Evolutionary conservation across 2,329 filamentous ascomycete species (phyloP).

Genomic region (Myriosclerotinia duriaeana): DNA sequence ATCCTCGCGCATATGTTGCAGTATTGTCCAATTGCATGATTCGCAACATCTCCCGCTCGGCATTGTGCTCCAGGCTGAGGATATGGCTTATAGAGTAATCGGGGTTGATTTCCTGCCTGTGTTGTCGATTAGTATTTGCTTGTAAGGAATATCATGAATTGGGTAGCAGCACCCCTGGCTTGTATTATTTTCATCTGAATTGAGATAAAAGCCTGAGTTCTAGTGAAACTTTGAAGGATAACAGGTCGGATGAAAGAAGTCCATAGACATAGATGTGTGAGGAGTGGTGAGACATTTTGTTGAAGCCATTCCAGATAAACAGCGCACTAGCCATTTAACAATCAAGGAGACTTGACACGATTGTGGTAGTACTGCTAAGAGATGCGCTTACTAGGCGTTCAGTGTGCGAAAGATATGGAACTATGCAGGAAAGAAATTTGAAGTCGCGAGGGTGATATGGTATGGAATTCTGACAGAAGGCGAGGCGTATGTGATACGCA

Average conservation of each 20-base stretch:
- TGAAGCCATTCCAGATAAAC: not conserved
- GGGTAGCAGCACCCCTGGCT: no score
- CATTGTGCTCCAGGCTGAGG: not conserved
- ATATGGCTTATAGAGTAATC: not conserved
- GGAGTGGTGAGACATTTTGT: not conserved
- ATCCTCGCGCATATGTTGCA: slow-evolving; percentile 1
- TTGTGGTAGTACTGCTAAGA: no score
- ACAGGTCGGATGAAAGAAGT: not conserved
- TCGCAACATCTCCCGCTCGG: not conserved
- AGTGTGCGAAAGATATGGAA: no score
- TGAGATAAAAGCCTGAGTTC: not conserved
- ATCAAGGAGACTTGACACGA: not conserved
- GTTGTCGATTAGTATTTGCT: not conserved
- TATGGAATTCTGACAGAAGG: no score
- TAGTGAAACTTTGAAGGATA: no score
- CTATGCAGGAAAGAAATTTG: no score
- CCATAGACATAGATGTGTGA: not conserved
- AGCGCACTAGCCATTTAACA: not conserved
- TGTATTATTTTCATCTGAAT: not conserved
- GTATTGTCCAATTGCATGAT: not conserved
- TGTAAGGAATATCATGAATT: not conserved
- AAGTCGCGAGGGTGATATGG: not conserved
- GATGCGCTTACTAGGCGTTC: not conserved
- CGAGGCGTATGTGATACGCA: not conserved
- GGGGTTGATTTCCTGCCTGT: slow-evolving; percentile 14